A percentile compares a stretch with the other conserved stretches of the same genome.
Conservation (phyloP, 2,329 filamentous ascomycete species). For the Colletotrichum kahawae region DNA sequence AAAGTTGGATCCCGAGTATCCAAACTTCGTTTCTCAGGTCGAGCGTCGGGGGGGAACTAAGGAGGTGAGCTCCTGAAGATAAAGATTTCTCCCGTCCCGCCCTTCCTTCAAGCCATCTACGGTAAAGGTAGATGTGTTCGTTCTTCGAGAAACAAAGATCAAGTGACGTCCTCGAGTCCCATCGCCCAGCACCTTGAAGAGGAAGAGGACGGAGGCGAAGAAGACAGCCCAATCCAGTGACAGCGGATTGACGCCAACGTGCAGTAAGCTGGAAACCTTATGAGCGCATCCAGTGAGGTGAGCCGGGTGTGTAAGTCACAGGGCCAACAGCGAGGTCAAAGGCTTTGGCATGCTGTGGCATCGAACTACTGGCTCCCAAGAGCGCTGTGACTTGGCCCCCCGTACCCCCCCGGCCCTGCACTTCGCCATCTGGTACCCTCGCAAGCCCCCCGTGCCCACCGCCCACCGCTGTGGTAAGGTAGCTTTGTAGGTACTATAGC, state of each 20-base stretch:
- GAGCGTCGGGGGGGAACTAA: neutral
- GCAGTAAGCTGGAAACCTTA: neutral
- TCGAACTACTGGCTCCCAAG: conserved; percentile 5
- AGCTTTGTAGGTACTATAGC: neutral
- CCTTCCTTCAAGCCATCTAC: neutral
- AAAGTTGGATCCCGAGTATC: neutral
- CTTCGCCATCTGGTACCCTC: neutral
- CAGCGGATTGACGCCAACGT: neutral
- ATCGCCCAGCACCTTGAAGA: neutral
- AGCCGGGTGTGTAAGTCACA: conserved; percentile 10
- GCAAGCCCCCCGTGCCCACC: neutral
- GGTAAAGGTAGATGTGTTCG: neutral
- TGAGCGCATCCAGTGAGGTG: neutral
- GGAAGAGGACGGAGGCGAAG: neutral
- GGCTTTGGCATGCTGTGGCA: conserved; percentile 9
- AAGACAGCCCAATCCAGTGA: neutral
- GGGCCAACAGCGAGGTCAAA: neutral
- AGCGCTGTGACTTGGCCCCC: conserved; percentile 12
- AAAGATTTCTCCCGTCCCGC: neutral
- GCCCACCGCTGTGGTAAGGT: neutral
- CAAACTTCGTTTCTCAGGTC: neutral
- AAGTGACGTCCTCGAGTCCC: neutral
- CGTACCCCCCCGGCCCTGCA: neutral
- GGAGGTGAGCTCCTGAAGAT: neutral
- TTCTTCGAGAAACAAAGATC: neutral